Conservation (phyloP, 345 rosid genomes). For the Populus pruinosa region DNA sequence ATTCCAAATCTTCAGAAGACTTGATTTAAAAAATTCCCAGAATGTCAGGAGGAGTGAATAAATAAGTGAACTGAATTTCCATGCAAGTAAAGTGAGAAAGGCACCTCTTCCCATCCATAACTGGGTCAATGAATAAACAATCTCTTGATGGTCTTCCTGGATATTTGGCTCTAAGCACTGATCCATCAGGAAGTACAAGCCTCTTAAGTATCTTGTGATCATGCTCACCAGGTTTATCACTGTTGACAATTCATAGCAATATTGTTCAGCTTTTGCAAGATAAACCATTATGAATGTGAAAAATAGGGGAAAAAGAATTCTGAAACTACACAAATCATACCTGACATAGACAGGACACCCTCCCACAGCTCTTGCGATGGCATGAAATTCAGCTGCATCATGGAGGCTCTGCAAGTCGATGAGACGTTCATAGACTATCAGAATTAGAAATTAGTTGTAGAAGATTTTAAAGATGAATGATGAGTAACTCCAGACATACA, state of each 20-base stretch:
- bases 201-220: slow-evolving; percentile 50
- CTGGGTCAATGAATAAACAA: slow-evolving; percentile 54
- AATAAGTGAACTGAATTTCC: too few relatives aligned
- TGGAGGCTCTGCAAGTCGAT: slow-evolving; percentile 47
- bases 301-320: background rate
- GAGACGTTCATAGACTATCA: too few relatives aligned
- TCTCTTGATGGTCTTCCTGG: slow-evolving; percentile 54
- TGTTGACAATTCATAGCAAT: slow-evolving; percentile 12
- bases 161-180: slow-evolving; percentile 53
- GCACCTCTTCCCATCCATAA: slow-evolving; percentile 53
- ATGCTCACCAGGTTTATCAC: slow-evolving; percentile 53
- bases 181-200: slow-evolving; percentile 53
- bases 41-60: background rate
- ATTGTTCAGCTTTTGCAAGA: too few relatives aligned
- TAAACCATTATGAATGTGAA: too few relatives aligned
- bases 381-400: slow-evolving; percentile 56
- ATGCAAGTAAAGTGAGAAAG: background rate
- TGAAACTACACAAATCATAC: slow-evolving; percentile 9
- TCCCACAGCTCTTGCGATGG: slow-evolving; percentile 57
- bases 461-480: too few relatives aligned
- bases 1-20: slow-evolving; percentile 60
- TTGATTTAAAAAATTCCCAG: slow-evolving; percentile 6
- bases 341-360: slow-evolving; percentile 55
- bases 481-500: slow-evolving; percentile 20
- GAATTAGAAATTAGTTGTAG: too few relatives aligned